Conservation (phyloP, 495 filamentous ascomycete species). For the Neurospora tetrasperma region DNA sequence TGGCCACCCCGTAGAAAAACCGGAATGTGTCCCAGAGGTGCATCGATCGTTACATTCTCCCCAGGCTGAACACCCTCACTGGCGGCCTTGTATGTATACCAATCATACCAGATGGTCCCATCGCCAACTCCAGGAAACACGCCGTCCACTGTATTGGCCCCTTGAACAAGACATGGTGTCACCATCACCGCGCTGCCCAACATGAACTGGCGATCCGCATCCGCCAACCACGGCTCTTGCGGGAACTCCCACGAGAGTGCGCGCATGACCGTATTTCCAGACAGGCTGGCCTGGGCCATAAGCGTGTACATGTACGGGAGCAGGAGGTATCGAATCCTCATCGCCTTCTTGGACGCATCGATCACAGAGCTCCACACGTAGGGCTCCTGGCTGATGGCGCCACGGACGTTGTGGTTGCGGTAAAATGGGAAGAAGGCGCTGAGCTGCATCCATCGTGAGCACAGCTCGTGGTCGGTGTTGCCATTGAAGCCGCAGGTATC, state of each 20-base stretch:
- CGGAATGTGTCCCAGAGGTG: conserved; percentile 70
- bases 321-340: conserved; percentile 63
- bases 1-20: conserved; percentile 64
- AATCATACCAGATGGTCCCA: conserved; percentile 63
- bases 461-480: conserved; percentile 65
- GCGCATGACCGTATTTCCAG: conserved; percentile 67
- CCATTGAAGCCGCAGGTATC: conserved; percentile 74
- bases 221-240: conserved; percentile 58
- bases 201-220: conserved; percentile 65
- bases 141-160: conserved; percentile 55
- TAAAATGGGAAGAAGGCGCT: conserved; percentile 85
- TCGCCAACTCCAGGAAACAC: conserved; percentile 64
- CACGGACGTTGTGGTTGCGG: conserved; percentile 66
- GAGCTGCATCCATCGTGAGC: conserved; percentile 80
- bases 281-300: conserved; percentile 57
- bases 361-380: conserved; percentile 64
- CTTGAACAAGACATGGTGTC: conserved; percentile 59
- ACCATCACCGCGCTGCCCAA: conserved; percentile 63
- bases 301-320: conserved; percentile 79
- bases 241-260: conserved; percentile 80
- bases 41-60: conserved; percentile 61
- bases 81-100: conserved; percentile 51
- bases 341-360: conserved; percentile 55
- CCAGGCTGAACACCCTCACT: conserved; percentile 43
- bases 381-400: conserved; percentile 59